These are phyloP conservation scores for Botrytis byssoidea DNA, from an alignment of 2,329 filamentous ascomycete species.

Conservation along the genomic window DNA sequence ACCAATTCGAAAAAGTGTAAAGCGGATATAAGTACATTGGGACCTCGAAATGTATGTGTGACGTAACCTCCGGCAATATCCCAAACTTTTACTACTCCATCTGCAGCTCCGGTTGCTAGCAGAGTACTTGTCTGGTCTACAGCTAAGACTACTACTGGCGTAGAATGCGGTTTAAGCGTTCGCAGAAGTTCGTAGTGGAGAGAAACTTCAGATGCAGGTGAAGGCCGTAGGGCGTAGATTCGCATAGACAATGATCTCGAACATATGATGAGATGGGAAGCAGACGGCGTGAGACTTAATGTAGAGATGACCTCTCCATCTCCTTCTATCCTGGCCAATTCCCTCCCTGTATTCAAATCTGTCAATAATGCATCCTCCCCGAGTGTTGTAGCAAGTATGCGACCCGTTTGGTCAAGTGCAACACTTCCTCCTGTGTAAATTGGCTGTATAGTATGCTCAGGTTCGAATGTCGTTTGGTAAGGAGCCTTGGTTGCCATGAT, in stretches of 20 bases:
- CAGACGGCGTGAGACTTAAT: constrained; percentile 76
- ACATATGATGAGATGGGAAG: constrained; percentile 83
- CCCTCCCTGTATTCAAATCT: constrained; percentile 76
- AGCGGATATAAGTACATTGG: constrained; percentile 86
- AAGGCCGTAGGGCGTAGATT: constrained; percentile 71
- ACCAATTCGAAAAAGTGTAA: constrained; percentile 85
- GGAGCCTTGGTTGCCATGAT: constrained; percentile 61
- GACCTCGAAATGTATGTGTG: constrained; percentile 93
- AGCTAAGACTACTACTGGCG: constrained; percentile 82
- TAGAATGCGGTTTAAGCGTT: constrained; percentile 84
- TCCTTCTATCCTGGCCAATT: constrained; percentile 83
- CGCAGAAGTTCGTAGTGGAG: constrained; percentile 69
- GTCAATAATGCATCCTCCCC: constrained; percentile 90
- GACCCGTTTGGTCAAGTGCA: constrained; percentile 75
- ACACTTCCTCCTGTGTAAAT: constrained; percentile 92
- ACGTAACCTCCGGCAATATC: constrained; percentile 87
- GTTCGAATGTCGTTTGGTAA: constrained; percentile 86
- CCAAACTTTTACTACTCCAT: constrained; percentile 95
- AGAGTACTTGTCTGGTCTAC: constrained; percentile 86
- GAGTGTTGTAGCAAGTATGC: constrained; percentile 82
- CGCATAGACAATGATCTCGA: constrained; percentile 96
- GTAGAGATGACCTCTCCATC: constrained; percentile 80
- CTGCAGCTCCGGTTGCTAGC: constrained; percentile 87
- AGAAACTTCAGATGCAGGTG: constrained; percentile 52
- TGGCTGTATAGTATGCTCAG: constrained; percentile 78